Percentiles rank a stretch among this genome's conserved stretches.
These are phyloP conservation scores for Medakamo hakoo DNA, from an alignment of 139 green algal genomes.

Conservation along the genomic window DNA sequence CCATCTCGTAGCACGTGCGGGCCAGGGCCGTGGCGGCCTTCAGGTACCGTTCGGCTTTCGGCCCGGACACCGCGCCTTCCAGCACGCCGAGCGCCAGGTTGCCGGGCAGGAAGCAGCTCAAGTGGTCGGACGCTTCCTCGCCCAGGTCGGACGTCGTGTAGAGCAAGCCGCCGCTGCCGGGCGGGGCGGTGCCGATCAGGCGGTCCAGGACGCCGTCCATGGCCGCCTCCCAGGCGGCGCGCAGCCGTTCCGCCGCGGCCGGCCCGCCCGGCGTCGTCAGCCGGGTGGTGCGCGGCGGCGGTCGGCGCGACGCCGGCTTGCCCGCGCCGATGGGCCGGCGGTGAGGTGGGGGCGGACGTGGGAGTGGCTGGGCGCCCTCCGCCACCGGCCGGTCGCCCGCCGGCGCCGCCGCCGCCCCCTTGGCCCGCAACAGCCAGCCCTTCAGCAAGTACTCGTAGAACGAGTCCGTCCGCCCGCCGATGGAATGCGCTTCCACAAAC, in stretches of 20 bases:
- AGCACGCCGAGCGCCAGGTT: constrained; percentile 43
- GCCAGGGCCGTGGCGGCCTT: constrained; percentile 25
- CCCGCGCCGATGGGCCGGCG: too few relatives aligned
- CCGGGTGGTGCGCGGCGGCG: not conserved
- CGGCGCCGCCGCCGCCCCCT: not conserved
- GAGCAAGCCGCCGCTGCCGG: constrained; percentile 4
- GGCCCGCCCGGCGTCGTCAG: not conserved
- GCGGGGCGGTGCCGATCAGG: constrained; percentile 1
- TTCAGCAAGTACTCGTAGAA: constrained; percentile 27
- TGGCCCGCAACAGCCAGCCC: constrained; percentile 7
- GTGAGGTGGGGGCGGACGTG: too few relatives aligned
- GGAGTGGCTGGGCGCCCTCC: not conserved
- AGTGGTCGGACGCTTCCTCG: constrained; percentile 44
- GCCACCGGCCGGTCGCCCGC: not conserved
- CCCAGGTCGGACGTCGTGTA: not conserved
- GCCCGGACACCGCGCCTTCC: constrained; percentile 12
- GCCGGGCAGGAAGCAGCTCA: constrained; percentile 51
- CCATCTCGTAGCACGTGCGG: constrained; percentile 37
- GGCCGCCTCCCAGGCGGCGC: constrained; percentile 18
- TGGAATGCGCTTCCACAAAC: not conserved
- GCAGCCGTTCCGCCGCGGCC: constrained; percentile 14
- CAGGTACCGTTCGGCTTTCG: constrained; percentile 25
- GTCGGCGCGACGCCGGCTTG: not conserved
- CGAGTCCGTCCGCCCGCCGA: constrained; percentile 16
- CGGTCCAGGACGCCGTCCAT: constrained; percentile 18